Conservation (phyloP, 148 eudicot genomes). For the Rhododendron vialii region DNA sequence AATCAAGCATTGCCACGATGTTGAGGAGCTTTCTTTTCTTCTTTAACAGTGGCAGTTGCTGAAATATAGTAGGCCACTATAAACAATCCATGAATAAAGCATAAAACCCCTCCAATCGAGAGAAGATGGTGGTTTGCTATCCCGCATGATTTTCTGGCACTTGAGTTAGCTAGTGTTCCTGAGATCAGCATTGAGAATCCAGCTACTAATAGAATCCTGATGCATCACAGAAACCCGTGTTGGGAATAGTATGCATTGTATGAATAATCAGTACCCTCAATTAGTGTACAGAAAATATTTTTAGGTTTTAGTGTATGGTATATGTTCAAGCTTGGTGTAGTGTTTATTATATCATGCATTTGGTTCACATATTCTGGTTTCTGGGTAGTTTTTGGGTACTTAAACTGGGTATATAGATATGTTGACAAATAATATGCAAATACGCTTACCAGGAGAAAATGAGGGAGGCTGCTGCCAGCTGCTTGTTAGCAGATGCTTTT, state of each 20-base stretch:
- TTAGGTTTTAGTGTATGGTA: too few species aligned
- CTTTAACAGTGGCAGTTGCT: constrained; percentile 31
- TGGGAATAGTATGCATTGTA: background rate
- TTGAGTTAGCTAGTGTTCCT: constrained; percentile 45
- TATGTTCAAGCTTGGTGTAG: background rate
- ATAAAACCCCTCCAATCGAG: constrained; percentile 52
- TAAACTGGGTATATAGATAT: background rate
- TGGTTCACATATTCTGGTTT: background rate
- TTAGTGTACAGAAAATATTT: background rate
- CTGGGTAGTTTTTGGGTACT: background rate
- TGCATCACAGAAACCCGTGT: background rate
- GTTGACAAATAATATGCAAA: background rate
- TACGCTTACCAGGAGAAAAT: constrained; percentile 57
- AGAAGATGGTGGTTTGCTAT: constrained; percentile 37
- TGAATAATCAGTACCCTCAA: background rate
- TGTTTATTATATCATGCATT: background rate
- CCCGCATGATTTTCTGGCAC: constrained; percentile 44
- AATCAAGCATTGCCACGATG: background rate
- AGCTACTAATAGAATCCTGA: constrained; percentile 53
- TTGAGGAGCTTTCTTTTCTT: constrained; percentile 18
- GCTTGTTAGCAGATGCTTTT: constrained; percentile 60
- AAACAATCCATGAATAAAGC: constrained; percentile 58
- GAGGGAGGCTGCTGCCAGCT: constrained; percentile 65
- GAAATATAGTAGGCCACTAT: constrained; percentile 46
- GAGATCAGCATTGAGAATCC: constrained; percentile 57